phyloP scores from a whole-genome alignment of 345 rosid species.

The Luvunga scandens region DNA sequence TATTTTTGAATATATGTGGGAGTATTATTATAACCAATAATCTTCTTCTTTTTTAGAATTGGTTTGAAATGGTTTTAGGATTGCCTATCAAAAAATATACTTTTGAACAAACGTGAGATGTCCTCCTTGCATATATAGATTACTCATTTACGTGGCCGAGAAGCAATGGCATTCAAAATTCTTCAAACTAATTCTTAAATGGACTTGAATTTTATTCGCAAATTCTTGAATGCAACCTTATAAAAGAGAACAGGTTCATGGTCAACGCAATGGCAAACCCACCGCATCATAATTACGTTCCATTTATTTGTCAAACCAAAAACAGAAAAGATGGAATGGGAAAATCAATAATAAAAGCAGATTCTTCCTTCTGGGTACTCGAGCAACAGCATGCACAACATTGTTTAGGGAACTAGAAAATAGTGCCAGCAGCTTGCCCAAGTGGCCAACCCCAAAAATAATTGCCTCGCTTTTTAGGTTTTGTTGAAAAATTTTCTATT shows the following conservation, averaged over 20 bases:
- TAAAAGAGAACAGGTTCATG: background rate
- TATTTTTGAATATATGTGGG: background rate
- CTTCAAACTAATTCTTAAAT: background rate
- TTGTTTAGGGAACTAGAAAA: background rate
- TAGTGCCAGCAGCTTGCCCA: background rate
- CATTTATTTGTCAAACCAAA: background rate
- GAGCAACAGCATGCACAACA: background rate
- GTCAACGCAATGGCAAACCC: background rate
- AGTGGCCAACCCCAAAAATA: background rate
- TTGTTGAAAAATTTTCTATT: background rate
- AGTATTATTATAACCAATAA: background rate
- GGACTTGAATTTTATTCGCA: background rate
- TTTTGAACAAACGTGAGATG: too few relatives aligned
- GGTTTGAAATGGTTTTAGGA: background rate
- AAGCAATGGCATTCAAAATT: background rate
- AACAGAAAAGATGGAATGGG: background rate
- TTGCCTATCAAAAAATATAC: background rate
- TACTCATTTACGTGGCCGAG: background rate
- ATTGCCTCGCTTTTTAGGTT: background rate
- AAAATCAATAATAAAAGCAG: background rate
- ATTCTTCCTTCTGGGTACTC: background rate
- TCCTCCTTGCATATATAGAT: background rate
- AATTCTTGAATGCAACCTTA: background rate
- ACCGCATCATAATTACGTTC: background rate
- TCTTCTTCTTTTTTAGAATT: background rate